Percentiles rank a stretch among this genome's conserved stretches.
These are phyloP conservation scores for Jatropha multifida DNA, from an alignment of 441 rosid genomes.

Conservation along the genomic window DNA sequence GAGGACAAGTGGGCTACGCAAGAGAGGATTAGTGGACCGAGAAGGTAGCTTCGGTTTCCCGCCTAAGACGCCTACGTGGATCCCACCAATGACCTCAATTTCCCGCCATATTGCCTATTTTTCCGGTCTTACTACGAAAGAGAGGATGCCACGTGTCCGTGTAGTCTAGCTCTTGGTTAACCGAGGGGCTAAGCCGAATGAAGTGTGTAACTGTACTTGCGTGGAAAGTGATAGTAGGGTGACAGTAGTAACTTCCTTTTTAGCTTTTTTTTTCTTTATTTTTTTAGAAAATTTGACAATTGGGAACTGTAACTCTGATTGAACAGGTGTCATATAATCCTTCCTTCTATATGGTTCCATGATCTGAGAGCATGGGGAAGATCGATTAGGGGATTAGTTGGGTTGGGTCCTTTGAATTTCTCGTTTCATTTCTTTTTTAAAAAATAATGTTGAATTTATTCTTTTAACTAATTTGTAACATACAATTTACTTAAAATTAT, in stretches of 20 bases:
- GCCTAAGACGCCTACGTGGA: slow-evolving; percentile 38
- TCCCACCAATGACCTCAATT: slow-evolving; percentile 20
- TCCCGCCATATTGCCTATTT: slow-evolving; percentile 32
- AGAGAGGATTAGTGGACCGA: slow-evolving; percentile 27
- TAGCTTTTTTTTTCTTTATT: not conserved
- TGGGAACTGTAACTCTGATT: too few species aligned
- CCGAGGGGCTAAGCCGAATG: not conserved
- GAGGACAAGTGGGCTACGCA: slow-evolving; percentile 28
- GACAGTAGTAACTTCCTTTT: not conserved
- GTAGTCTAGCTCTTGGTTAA: not conserved
- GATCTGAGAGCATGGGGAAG: too few species aligned
- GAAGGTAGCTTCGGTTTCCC: slow-evolving; percentile 41
- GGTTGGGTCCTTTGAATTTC: too few species aligned
- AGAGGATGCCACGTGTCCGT: slow-evolving; percentile 10
- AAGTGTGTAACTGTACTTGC: not conserved
- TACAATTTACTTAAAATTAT: too few species aligned
- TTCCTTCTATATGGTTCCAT: too few species aligned
- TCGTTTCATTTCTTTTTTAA: too few species aligned
- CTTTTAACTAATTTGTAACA: too few species aligned
- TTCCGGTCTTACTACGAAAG: not conserved
- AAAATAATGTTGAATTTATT: too few species aligned
- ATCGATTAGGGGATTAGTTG: too few species aligned
- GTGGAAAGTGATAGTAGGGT: not conserved
- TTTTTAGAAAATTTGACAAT: too few species aligned
- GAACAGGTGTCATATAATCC: too few species aligned